Base-by-base conservation (phyloP, 1,284 basidiomycete genomes). In the Ustilago hordei region DNA sequence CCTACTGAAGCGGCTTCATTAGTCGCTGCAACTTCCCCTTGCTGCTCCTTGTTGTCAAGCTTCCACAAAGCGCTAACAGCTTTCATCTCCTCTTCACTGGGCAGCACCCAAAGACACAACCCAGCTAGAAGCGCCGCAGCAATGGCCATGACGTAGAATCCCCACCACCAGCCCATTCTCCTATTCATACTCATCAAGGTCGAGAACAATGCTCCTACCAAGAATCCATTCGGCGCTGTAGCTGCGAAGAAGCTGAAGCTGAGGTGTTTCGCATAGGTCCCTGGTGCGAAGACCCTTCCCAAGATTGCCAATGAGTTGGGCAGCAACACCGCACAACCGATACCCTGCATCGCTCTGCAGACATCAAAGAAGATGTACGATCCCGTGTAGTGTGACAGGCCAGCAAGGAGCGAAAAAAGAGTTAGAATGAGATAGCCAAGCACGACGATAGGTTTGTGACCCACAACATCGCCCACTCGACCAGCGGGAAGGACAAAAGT, bases 401-500 rank as follows among this genome's bases (percentile, higher is more conserved):
- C 81, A 8, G 78, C 61, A 19, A 79, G 34, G 0, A 83, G 55
- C 3, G 78, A 69, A 55, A 67, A 79, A 35, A 81, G 12, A 8
- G 54, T 34, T 19, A 76, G 62, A 32, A 73, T 65, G 34, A 45
- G 36, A 48, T 64, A 83, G 47, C 81, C 81, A 34, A 78, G n/a
- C 13, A 80, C 47, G 35, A 82, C 55, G 48, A 76, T 31, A 39
- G 58, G 35, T 48, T 76, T 79, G 63, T 80, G 78, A 15, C 80
- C 80, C 19, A 73, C 45, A 13, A 82, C 47, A 50, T 82, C 81
- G 23, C 81, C 81, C 13, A 79, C 52, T 6, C 75, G 64, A 23
- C 81, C 81, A 7, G 75, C 64, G n/a, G 79, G 75, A 0, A 83
- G 68, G 9, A 83, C 79, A 54, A 82, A 75, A 17, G 81, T 81